phyloP scores from a whole-genome alignment of 805 yeast genomes.

The Schwanniomyces occidentalis region DNA sequence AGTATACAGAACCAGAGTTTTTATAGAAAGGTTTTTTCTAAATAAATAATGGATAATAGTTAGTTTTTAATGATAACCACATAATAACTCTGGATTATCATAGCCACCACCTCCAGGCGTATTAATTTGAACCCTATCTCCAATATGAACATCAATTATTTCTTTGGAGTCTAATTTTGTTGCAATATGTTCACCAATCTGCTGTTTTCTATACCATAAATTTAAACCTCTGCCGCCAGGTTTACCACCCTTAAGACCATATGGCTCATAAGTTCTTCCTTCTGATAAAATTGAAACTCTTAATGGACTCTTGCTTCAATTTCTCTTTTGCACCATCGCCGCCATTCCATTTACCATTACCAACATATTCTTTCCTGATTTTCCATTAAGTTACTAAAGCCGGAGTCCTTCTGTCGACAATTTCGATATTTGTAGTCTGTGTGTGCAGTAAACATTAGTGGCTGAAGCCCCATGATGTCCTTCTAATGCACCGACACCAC shows the following conservation, averaged over 20 bases:
- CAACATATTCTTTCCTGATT: conserved; percentile 74
- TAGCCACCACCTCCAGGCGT: conserved; percentile 49
- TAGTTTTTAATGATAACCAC: too few species aligned
- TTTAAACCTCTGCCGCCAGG: conserved; percentile 67
- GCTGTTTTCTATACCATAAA: conserved; percentile 31
- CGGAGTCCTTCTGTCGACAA: conserved; percentile 86
- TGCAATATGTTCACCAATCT: conserved; percentile 15
- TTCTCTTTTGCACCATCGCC: conserved; percentile 86
- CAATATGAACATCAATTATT: conserved; percentile 28
- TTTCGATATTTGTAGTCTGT: conserved; percentile 86
- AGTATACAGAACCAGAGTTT: too few species aligned
- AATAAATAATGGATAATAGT: too few species aligned
- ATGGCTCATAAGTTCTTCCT: conserved; percentile 80
- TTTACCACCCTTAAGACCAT: conserved; percentile 80
- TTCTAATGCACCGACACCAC: conserved; percentile 95
- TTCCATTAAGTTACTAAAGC: conserved; percentile 71
- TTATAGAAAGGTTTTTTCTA: too few species aligned
- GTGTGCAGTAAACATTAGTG: conserved; percentile 89
- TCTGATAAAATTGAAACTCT: conserved; percentile 82
- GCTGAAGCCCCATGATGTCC: conserved; percentile 82
- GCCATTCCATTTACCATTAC: conserved; percentile 67
- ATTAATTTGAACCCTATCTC: conserved; percentile 39
- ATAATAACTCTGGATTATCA: too few species aligned
- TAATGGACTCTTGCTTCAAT: conserved; percentile 60
- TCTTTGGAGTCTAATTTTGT: conserved; percentile 32